phyloP scores from a whole-genome alignment of 176 grass and related monocot genomes.

The Olyra latifolia region DNA sequence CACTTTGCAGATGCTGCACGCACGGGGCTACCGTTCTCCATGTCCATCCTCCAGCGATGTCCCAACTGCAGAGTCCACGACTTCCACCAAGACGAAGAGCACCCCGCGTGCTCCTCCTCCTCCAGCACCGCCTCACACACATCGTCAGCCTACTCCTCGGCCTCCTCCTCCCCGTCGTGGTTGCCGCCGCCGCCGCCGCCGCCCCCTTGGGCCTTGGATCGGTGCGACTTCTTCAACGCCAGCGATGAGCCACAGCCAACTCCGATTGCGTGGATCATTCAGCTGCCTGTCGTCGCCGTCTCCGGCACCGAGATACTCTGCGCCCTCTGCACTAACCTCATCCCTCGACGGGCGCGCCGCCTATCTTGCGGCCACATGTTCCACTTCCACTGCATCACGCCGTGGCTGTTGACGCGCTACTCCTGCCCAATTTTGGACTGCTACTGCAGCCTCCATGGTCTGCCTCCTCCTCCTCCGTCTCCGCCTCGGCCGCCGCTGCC shows the following conservation, averaged over 20 bases:
- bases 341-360: not conserved
- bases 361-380: not conserved
- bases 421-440: not conserved
- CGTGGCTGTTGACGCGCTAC: not conserved
- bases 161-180: not conserved
- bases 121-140: not conserved
- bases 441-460: not conserved
- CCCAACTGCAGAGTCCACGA: not conserved
- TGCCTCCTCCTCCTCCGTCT: not conserved
- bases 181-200: not conserved
- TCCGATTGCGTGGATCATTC: not conserved
- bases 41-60: not conserved
- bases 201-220: not conserved
- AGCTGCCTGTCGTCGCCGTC: not conserved
- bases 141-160: not conserved
- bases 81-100: not conserved
- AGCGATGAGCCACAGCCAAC: not conserved
- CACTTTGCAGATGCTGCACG: not conserved
- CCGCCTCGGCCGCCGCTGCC: not conserved
- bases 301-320: not conserved
- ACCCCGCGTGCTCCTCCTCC: not conserved
- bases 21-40: not conserved
- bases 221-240: not conserved
- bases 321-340: conserved; percentile 6
- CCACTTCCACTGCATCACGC: not conserved